Percentiles rank a stretch among this genome's conserved stretches.
Evolutionary conservation across 257 asterid species (phyloP).

Genomic region (Petunia axillaris): DNA sequence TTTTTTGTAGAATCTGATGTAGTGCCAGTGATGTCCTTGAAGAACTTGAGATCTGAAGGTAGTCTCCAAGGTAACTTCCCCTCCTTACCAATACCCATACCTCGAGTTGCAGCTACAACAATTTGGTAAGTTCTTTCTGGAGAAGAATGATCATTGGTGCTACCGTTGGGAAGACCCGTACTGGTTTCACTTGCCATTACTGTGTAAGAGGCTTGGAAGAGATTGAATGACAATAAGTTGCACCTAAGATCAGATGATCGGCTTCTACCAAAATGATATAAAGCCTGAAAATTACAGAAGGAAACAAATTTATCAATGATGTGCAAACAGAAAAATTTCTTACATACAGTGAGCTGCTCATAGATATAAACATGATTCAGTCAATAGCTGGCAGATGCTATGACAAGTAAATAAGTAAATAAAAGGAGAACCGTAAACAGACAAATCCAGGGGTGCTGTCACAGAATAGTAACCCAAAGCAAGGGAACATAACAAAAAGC

Average conservation of each 20-base stretch:
- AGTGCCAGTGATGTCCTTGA: slow-evolving; percentile 70
- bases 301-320: no score
- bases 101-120: slow-evolving; percentile 85
- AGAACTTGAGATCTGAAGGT: slow-evolving; percentile 83
- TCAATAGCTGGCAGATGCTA: no score
- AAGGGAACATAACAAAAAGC: no score
- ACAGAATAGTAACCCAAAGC: no score
- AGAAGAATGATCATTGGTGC: slow-evolving; percentile 29
- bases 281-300: slow-evolving; percentile 25
- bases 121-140: slow-evolving; percentile 70
- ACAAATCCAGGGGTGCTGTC: no score
- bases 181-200: slow-evolving; percentile 53
- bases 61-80: slow-evolving; percentile 86
- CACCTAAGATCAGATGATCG: slow-evolving; percentile 27
- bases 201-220: slow-evolving; percentile 33
- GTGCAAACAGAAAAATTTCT: no score
- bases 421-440: no score
- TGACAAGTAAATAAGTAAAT: no score
- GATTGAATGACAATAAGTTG: neutral
- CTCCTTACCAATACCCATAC: slow-evolving; percentile 94
- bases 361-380: no score
- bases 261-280: slow-evolving; percentile 22
- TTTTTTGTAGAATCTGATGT: slow-evolving; percentile 63
- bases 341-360: no score
- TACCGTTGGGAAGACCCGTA: slow-evolving; percentile 45